Percentiles rank a stretch among this genome's conserved stretches.
These are phyloP conservation scores for Fusarium torulosum DNA, from an alignment of 2,329 filamentous ascomycete species.

Conservation along the genomic window DNA sequence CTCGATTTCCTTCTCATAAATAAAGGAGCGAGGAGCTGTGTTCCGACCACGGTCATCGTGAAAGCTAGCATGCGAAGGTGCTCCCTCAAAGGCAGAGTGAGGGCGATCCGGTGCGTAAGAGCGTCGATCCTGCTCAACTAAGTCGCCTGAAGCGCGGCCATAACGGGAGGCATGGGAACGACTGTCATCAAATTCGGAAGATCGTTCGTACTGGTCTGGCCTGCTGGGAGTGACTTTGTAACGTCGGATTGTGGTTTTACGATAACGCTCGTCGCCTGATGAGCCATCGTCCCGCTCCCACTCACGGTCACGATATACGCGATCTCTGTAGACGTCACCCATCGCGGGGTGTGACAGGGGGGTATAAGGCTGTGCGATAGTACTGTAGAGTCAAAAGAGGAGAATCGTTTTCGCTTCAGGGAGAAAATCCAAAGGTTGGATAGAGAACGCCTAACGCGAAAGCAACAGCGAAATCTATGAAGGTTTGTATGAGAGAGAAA, in stretches of 20 bases:
- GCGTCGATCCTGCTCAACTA: slow-evolving; percentile 60
- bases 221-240: slow-evolving; percentile 63
- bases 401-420: not conserved
- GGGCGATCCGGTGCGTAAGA: slow-evolving; percentile 62
- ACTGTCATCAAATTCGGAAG: slow-evolving; percentile 61
- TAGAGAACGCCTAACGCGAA: slow-evolving; percentile 39
- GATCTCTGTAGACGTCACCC: slow-evolving; percentile 53
- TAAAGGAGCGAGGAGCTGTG: slow-evolving; percentile 39
- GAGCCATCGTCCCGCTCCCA: slow-evolving; percentile 50
- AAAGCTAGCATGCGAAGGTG: slow-evolving; percentile 56
- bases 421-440: slow-evolving; percentile 7
- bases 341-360: slow-evolving; percentile 48
- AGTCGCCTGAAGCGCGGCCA: slow-evolving; percentile 57
- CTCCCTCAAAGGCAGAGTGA: slow-evolving; percentile 63
- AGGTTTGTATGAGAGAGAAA: slow-evolving; percentile 34
- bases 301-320: slow-evolving; percentile 54
- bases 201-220: slow-evolving; percentile 57
- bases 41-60: slow-evolving; percentile 62
- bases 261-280: slow-evolving; percentile 61
- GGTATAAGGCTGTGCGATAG: slow-evolving; percentile 27
- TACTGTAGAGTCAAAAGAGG: slow-evolving; percentile 22
- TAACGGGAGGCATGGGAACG: slow-evolving; percentile 59
- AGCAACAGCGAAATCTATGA: slow-evolving; percentile 37
- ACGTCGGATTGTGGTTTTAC: slow-evolving; percentile 63
- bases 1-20: slow-evolving; percentile 43